Conservation (phyloP, 495 filamentous ascomycete genomes). For the Haplographium delicatum region DNA sequence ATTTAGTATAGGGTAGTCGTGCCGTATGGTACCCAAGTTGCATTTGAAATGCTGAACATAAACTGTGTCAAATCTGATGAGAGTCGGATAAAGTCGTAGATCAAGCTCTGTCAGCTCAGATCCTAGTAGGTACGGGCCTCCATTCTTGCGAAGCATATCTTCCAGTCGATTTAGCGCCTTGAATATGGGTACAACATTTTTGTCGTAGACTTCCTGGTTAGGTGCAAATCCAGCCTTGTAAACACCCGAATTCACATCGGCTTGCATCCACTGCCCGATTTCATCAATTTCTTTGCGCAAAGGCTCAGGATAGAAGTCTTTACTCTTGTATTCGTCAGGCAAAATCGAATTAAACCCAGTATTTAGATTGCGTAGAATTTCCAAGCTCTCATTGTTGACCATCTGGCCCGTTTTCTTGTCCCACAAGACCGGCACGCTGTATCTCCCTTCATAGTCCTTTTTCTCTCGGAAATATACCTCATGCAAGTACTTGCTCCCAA, state of each 20-base stretch:
- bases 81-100: slow-evolving; percentile 69
- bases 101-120: slow-evolving; percentile 71
- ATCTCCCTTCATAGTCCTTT: slow-evolving; percentile 63
- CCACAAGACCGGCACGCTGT: slow-evolving; percentile 77
- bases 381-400: slow-evolving; percentile 46
- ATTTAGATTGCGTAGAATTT: slow-evolving; percentile 69
- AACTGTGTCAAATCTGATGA: slow-evolving; percentile 79
- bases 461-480: slow-evolving; percentile 69
- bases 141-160: slow-evolving; percentile 47
- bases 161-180: slow-evolving; percentile 67
- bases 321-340: slow-evolving; percentile 49
- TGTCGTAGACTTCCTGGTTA: slow-evolving; percentile 72
- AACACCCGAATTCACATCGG: slow-evolving; percentile 82
- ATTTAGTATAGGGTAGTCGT: slow-evolving; percentile 64
- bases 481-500: slow-evolving; percentile 56
- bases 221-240: slow-evolving; percentile 52
- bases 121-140: slow-evolving; percentile 64
- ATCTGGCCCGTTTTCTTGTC: slow-evolving; percentile 61
- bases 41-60: slow-evolving; percentile 95
- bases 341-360: slow-evolving; percentile 69
- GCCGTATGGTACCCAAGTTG: slow-evolving; percentile 77
- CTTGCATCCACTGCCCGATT: slow-evolving; percentile 77
- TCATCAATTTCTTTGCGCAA: slow-evolving; percentile 63
- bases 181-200: slow-evolving; percentile 65
- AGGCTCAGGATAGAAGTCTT: slow-evolving; percentile 57